phyloP scores from a whole-genome alignment of 805 yeast genomes.

The Cyberlindnera bimundalis region DNA sequence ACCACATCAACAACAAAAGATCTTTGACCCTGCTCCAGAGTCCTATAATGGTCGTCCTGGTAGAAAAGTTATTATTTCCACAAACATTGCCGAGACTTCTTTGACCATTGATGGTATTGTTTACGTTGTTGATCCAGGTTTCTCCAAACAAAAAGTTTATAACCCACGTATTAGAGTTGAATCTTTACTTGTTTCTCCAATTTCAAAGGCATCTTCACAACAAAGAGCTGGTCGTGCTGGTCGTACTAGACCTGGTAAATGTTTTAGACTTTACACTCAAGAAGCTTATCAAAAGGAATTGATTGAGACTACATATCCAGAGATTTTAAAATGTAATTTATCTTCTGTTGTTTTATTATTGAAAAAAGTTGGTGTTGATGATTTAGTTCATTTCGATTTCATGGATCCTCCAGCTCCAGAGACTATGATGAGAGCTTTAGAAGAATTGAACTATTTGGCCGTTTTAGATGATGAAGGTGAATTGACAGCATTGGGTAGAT shows the following conservation, averaged over 20 bases:
- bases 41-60: slow-evolving; percentile 85
- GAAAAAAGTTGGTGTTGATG: slow-evolving; percentile 92
- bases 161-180: slow-evolving; percentile 96
- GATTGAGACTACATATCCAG: slow-evolving; percentile 95
- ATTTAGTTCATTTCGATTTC: slow-evolving; percentile 94
- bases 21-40: slow-evolving; percentile 85
- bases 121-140: slow-evolving; percentile 96
- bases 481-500: slow-evolving; percentile 81
- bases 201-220: slow-evolving; percentile 95
- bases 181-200: slow-evolving; percentile 89
- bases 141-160: slow-evolving; percentile 93
- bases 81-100: slow-evolving; percentile 97
- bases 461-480: slow-evolving; percentile 93
- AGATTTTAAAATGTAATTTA: slow-evolving; percentile 85
- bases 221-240: slow-evolving; percentile 99
- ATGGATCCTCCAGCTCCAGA: slow-evolving; percentile 99
- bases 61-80: slow-evolving; percentile 85
- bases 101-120: slow-evolving; percentile 97
- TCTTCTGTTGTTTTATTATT: slow-evolving; percentile 89
- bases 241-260: slow-evolving; percentile 97
- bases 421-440: slow-evolving; percentile 98
- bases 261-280: slow-evolving; percentile 93
- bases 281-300: slow-evolving; percentile 93
- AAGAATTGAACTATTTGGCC: slow-evolving; percentile 85
- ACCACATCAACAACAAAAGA: slow-evolving; percentile 90